Evolutionary conservation across 768 basidiomycete genomes (phyloP), one percentile per base, ranked within the genome.

Genomic region (Amanita rubescens): DNA sequence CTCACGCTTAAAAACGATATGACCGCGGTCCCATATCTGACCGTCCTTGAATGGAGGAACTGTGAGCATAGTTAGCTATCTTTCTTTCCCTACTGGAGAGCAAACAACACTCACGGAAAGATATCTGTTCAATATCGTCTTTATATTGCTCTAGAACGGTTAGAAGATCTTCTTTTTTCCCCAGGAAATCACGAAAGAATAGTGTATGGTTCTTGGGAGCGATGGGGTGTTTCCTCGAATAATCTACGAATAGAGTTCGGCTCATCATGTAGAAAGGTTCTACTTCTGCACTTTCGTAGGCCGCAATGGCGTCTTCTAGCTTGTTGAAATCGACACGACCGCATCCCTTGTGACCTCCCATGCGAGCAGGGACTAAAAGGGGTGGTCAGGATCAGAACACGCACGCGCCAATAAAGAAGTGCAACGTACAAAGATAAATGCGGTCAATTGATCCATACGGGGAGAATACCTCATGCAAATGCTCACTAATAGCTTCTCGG

Each of bases 1-100:
- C 64, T 52, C 63, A 59, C 44, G 57, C 66, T n/a, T n/a, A 62
- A 86, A 84, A 55, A 81, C 73, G 52, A 86, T 62, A 66, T 82
- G 85, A 22, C 76, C 80, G 3, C 58, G 65, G 5, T n/a, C 66
- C 64, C 2, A 30, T 3, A 8, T 3, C 27, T 30, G 27, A 4
- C 3, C 8, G 5, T 30, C 27, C 27, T 3, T 30, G 5, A 4
- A 4, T 8, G 5, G 27, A 8, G n/a, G 64, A 65, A 11, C 41
- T 42, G 4, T 5, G 19, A 20, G 19, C 4, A 19, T 12, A 2
- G 10, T 42, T 19, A 42, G 41, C 20, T n/a, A n/a, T n/a, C n/a
- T 22, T 10, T 14, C 12, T n/a, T n/a, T n/a, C 5, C 20, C 41
- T 22, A 5, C 20, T 42, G 5, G 1, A 42, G 6, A 4, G 11